phyloP scores from a whole-genome alignment of 2,329 filamentous ascomycete genomes.

The Tolypocladium cylindrosporum region DNA sequence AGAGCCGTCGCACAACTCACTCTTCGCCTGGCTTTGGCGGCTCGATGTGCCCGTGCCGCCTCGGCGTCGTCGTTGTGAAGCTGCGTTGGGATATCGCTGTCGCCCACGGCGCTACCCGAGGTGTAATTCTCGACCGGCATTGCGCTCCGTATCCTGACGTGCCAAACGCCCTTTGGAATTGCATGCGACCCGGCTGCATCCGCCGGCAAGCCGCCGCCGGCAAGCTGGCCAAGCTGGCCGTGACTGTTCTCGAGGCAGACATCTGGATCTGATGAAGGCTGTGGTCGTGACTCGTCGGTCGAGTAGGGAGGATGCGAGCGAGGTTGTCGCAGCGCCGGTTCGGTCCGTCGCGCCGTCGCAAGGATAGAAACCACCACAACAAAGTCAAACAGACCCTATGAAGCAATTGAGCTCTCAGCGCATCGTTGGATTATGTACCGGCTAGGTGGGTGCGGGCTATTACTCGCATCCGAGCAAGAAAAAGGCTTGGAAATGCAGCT shows the following conservation, averaged over 20 bases:
- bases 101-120: constrained; percentile 6
- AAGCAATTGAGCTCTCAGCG: constrained; percentile 1
- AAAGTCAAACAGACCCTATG: not conserved
- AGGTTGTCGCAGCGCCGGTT: not conserved
- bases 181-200: constrained; percentile 13
- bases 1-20: constrained; percentile 39
- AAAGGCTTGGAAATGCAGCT: constrained; percentile 8
- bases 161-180: constrained; percentile 5
- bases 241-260: constrained; percentile 22
- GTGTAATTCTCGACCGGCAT: constrained; percentile 7
- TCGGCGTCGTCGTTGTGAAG: constrained; percentile 56
- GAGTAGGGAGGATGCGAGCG: not conserved
- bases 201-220: constrained; percentile 18
- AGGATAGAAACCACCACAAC: not conserved
- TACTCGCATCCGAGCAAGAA: constrained; percentile 1
- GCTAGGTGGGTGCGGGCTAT: not conserved
- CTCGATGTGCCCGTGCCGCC: constrained; percentile 68
- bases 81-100: constrained; percentile 23
- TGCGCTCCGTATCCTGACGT: constrained; percentile 9
- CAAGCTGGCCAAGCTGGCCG: constrained; percentile 21
- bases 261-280: constrained; percentile 9
- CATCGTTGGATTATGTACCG: not conserved
- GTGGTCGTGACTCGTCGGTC: not conserved
- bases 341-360: not conserved
- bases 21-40: constrained; percentile 87